Evolutionary conservation across 2,329 filamentous ascomycete genomes (phyloP), one percentile per base, ranked within the genome.

Genomic region (Lasiodiplodia citricola): DNA sequence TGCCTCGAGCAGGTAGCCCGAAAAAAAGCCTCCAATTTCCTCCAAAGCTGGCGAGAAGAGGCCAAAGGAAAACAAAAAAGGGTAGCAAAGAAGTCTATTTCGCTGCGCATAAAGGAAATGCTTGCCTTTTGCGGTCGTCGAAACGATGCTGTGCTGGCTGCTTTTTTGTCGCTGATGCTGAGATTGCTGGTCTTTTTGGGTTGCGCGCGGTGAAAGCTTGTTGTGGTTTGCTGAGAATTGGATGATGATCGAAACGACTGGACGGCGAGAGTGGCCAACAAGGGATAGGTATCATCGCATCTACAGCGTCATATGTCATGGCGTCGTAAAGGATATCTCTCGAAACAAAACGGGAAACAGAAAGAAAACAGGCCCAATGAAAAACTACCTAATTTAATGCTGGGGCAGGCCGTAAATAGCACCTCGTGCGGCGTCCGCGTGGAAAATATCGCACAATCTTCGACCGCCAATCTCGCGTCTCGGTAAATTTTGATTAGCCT

Each of bases 221-320:
- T 28, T 51, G n/a, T 21, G 31, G 18, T 47, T 66, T 28, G 64
- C 51, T 66, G 64, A 64, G 60, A 64, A 64, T 13, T 64, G 47
- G 60, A 64, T 67, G 38, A 67, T 57, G 28, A 28, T 28, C 41
- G 38, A 23, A 67, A 38, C 41, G 65, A 67, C 23, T 67, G 65
- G 55, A 56, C 55, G 65, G 65, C 65, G 65, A 58, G 66, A 64
- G 66, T 47, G 47, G 66, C 60, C 44, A 38, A 64, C 44, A 64
- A 52, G 31, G 60, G 60, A 64, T 64, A 69, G 69, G 66, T 66
- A 70, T 70, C 69, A 70, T 70, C 62, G 72, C 73, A 73, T 75
- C 74, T 76, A 75, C 73, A 77, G 73, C 75, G 75, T 80, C 78
- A 78, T 79, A 73, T 78, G 71, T 80, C 78, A 76, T 76, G 74